These are phyloP conservation scores for Syncephalis plumigaleata DNA, from an alignment of 371 early-diverging fungal species.

Conservation along the genomic window DNA sequence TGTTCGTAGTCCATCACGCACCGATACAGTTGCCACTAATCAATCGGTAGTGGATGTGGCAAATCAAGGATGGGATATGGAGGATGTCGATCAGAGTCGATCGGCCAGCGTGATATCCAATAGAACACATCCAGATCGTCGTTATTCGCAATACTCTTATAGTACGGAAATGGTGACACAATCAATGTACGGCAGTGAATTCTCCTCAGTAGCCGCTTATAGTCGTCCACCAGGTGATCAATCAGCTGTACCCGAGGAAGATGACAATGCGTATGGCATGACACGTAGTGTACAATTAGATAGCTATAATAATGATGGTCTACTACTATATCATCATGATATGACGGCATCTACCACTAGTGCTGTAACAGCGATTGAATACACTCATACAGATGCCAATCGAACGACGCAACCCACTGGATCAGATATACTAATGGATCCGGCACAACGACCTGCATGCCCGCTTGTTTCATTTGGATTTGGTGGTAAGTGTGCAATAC, in stretches of 20 bases:
- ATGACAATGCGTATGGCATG: too few relatives aligned
- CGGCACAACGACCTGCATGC: constrained; percentile 8
- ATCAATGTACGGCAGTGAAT: constrained; percentile 1
- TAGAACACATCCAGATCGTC: background rate
- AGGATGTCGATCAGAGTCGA: too few relatives aligned
- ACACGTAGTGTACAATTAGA: constrained; percentile 1
- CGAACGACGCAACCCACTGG: too few relatives aligned
- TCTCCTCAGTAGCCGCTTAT: constrained; percentile 2
- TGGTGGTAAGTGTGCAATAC: constrained; percentile 38
- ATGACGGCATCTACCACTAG: constrained; percentile 2
- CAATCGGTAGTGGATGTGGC: too few relatives aligned
- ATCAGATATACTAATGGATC: too few relatives aligned
- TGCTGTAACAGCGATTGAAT: constrained; percentile 5
- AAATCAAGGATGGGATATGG: too few relatives aligned
- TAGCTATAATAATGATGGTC: constrained; percentile 1
- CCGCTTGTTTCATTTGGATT: constrained; percentile 71
- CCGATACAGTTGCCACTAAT: too few relatives aligned
- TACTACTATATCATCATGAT: constrained; percentile 1
- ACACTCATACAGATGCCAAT: too few relatives aligned
- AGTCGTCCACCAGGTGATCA: background rate
- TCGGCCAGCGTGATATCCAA: too few relatives aligned
- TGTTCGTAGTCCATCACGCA: too few relatives aligned
- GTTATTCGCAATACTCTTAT: background rate
- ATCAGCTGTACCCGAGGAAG: too few relatives aligned
- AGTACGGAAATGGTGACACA: constrained; percentile 3